Evolutionary conservation across 805 yeast species (phyloP).

Genomic region (Candida boleticola): DNA sequence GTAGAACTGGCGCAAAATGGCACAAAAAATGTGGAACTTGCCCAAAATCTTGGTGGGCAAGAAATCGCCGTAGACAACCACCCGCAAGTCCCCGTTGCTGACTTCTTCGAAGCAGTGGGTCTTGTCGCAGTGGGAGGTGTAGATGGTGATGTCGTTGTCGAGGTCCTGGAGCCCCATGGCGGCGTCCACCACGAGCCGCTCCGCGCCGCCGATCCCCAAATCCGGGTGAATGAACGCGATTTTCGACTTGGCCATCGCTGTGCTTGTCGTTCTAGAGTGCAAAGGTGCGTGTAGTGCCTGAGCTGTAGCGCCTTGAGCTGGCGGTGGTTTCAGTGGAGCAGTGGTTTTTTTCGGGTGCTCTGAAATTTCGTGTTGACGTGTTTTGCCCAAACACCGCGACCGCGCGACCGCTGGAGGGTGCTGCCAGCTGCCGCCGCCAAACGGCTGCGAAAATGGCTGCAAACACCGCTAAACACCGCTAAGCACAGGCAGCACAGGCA

Average conservation of each 20-base stretch:
- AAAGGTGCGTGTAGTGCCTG: too few species aligned
- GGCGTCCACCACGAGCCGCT: constrained; percentile 92
- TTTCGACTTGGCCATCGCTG: constrained; percentile 27
- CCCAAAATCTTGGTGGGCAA: constrained; percentile 71
- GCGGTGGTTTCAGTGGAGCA: too few species aligned
- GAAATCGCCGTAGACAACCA: constrained; percentile 77
- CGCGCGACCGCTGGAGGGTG: too few species aligned
- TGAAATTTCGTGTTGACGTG: too few species aligned
- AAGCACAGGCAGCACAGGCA: too few species aligned
- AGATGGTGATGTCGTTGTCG: constrained; percentile 64
- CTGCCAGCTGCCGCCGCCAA: too few species aligned
- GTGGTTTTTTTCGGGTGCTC: too few species aligned
- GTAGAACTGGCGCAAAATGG: constrained; percentile 78
- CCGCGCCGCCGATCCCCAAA: constrained; percentile 97
- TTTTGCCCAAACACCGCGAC: too few species aligned
- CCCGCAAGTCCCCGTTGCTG: constrained; percentile 52
- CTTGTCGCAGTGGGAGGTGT: constrained; percentile 87
- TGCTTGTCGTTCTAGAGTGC: too few species aligned
- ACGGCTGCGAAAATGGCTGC: too few species aligned
- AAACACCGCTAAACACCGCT: too few species aligned
- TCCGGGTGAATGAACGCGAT: constrained; percentile 95
- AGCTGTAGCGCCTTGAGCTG: too few species aligned
- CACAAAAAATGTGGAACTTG: constrained; percentile 74
- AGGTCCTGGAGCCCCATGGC: constrained; percentile 79
- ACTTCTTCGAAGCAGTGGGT: constrained; percentile 92